Evolutionary conservation across 176 grass and related monocot genomes (phyloP), one percentile per base, ranked within the genome.

Genomic region (Lolium perenne): DNA sequence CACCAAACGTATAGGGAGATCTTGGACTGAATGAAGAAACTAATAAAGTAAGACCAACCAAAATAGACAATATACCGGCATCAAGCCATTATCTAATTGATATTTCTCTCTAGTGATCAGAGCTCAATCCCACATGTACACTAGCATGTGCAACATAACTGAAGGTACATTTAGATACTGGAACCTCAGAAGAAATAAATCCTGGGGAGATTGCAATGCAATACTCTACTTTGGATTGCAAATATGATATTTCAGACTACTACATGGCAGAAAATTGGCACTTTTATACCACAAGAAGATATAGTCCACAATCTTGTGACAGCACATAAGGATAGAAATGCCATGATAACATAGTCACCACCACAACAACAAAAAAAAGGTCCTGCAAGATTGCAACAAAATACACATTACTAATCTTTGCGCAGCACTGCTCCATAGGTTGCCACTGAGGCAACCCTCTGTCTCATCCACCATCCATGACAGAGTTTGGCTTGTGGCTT

Each of bases 401-500:
- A 64, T 29, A 64, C 23, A 64, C 2, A 64, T 6, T 1, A 64
- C 22, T 26, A 26, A 6, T 63, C 60, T 14, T 63, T 26, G 23
- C 10, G 22, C 11, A 26, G 3, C 60, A 63, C 60, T 14, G 11
- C 60, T 63, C 26, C 26, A 26, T 63, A 26, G 1, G 60, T 63
- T 62, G 21, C 1, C 22, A 62, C 22, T 62, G 60, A 62, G 22
- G 60, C 22, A 26, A 63, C 22, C 21, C 10, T 63, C 23, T 14
- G 22, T 63, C 60, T 25, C 60, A 63, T 13, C 57, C n/a, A 60
- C 1, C 46, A 47, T 58, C 59, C 21, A 25, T 29, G 61, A 64
- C 12, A 29, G 22, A 64, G 60, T 10, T 63, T 64, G 92, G 76
- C 10, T 88, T 47, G 81, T 49, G 76, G n/a, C 6, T 73, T 43